Base-by-base conservation (phyloP, 2,329 filamentous ascomycete species). In the Aureobasidium sp. region DNA sequence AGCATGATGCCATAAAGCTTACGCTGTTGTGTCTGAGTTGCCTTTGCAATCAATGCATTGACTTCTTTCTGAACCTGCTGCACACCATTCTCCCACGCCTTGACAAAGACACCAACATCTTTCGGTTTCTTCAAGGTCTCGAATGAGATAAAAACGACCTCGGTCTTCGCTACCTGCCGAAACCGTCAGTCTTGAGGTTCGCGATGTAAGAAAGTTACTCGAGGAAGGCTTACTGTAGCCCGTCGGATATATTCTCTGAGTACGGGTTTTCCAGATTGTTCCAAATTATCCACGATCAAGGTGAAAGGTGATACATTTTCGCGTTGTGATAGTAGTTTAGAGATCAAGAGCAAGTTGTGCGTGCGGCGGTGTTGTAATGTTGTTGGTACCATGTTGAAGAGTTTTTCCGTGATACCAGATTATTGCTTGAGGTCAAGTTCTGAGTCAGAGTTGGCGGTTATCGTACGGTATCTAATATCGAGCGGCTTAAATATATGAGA, bases 251-350 rank as follows among this genome's bases (percentile, higher is more conserved):
- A 90, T 74, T 96, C 91, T 20, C 79, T 76, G 1, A 93, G 66
- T 4, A 96, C 76, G 0, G 87, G 86, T 34, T 79, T 81, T 7
- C 86, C 89, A 29, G 87, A 85, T 75, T 96, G 91, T 76, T 96
- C 91, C 34, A 97, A 79, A 37, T 82, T 90, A 74, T 97, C 93
- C 62, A 96, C 80, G 3, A 97, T 76, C 29, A 97, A 79, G 0
- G 92, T 97, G 70, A 97, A 85, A 2, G 93, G 93, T 53, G 91
- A 96, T 15, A 88, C 86, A 62, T 85, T 86, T 73, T 94, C 89
- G 65, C 90, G 84, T 62, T 90, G 79, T 70, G 87, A 90, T 65
- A 96, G 80, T 1, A 96, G 79, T 71, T 91, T 92, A 65, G 91
- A 89, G 61, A 96, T 86, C 2, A 96, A 80, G 2, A 96, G 83